phyloP scores from a whole-genome alignment of 148 eudicot genomes.

The Gaultheria prostrata region DNA sequence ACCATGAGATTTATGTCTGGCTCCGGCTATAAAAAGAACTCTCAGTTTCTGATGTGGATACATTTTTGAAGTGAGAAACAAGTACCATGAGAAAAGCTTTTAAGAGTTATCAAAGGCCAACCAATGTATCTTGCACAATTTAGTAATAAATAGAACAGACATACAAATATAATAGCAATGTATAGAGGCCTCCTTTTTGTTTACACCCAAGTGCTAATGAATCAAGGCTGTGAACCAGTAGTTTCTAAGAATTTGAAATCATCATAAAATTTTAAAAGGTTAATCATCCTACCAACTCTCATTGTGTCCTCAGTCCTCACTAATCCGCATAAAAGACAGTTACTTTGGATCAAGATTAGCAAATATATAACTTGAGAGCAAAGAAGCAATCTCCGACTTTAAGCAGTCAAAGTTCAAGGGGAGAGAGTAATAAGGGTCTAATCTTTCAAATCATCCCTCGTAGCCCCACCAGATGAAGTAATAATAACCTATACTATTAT shows the following conservation, averaged over 20 bases:
- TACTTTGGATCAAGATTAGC: not conserved
- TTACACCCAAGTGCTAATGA: not conserved
- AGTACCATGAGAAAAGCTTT: not conserved
- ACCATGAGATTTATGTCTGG: not conserved
- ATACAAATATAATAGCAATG: not conserved
- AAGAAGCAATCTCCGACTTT: not conserved
- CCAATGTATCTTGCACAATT: not conserved
- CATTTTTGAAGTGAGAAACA: not conserved
- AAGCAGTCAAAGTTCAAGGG: not conserved
- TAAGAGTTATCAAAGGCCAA: not conserved
- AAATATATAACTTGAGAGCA: not conserved
- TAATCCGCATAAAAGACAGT: not conserved
- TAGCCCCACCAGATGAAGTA: not conserved
- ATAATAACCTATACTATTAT: not conserved
- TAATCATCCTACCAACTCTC: not conserved
- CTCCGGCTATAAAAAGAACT: constrained; percentile 1
- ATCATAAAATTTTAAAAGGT: not conserved
- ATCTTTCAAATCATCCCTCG: not conserved
- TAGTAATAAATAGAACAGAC: not conserved
- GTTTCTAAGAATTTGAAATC: too few relatives aligned
- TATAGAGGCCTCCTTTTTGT: not conserved
- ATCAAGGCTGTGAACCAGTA: not conserved
- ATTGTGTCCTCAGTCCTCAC: not conserved
- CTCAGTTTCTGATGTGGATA: not conserved
- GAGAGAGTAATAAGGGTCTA: not conserved